A percentile compares a stretch with the other conserved stretches of the same genome.
Conservation (phyloP, 208 protist genomes). For the Acanthamoeba royreba region DNA sequence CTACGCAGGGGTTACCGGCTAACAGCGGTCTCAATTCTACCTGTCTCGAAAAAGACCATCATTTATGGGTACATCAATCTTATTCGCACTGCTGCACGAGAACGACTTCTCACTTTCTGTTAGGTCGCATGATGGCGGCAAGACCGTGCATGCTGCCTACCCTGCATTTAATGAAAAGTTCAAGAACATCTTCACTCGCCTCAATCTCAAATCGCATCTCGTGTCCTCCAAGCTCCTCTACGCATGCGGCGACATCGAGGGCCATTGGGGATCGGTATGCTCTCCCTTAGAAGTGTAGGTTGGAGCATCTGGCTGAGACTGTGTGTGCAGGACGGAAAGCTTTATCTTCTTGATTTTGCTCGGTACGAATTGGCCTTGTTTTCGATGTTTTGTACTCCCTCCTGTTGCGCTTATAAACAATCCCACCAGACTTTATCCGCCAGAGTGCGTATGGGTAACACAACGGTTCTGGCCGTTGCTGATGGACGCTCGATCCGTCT, state of each 20-base stretch:
- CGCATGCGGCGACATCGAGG: slow-evolving; percentile 39
- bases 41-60: slow-evolving; percentile 14
- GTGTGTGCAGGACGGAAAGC: background rate
- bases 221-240: background rate
- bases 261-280: slow-evolving; percentile 22
- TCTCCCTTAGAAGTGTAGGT: too few relatives aligned
- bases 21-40: background rate
- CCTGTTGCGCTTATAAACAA: background rate
- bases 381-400: background rate
- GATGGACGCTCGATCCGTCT: background rate
- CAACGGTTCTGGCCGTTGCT: background rate
- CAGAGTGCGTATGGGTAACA: background rate
- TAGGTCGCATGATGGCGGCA: slow-evolving; percentile 13
- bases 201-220: slow-evolving; percentile 22
- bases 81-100: background rate
- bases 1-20: background rate
- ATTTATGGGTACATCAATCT: background rate
- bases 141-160: slow-evolving; percentile 21
- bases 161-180: slow-evolving; percentile 8
- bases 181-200: background rate
- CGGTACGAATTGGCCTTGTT: background rate
- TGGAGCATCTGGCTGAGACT: too few relatives aligned
- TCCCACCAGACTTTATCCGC: background rate
- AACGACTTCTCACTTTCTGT: background rate
- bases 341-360: slow-evolving; percentile 20